phyloP scores from a whole-genome alignment of 306 rosid species.

The Fragaria ananassa region DNA sequence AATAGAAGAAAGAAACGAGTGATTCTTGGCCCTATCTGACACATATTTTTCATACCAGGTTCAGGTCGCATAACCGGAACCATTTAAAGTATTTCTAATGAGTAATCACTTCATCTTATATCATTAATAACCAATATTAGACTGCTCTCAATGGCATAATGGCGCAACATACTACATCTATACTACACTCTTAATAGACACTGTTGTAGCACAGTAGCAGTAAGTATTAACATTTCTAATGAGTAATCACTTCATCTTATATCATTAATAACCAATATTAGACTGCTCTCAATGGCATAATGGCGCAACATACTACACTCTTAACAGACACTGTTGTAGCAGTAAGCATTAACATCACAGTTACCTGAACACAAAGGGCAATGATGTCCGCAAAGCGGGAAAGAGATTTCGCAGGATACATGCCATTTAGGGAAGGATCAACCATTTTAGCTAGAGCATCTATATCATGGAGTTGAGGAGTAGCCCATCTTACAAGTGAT shows the following conservation, averaged over 20 bases:
- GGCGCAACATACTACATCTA: background rate
- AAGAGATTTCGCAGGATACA: constrained; percentile 95
- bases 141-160: background rate
- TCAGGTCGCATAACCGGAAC: background rate
- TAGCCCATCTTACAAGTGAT: constrained; percentile 98
- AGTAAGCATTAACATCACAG: constrained; percentile 3
- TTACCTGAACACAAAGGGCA: constrained; percentile 97
- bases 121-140: background rate
- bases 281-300: background rate
- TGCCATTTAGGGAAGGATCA: constrained; percentile 83
- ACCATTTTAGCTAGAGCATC: constrained; percentile 98
- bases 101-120: background rate
- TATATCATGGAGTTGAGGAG: constrained; percentile 95
- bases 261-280: background rate
- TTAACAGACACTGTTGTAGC: background rate
- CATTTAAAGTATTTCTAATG: background rate
- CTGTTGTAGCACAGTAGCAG: background rate
- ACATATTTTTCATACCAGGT: background rate
- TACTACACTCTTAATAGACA: background rate
- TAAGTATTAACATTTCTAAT: background rate
- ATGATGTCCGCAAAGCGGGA: constrained; percentile 93
- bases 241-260: background rate
- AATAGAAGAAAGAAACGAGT: background rate
- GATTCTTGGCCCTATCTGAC: background rate
- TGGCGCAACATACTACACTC: background rate